Evolutionary conservation across 2,329 filamentous ascomycete species (phyloP), one percentile per base, ranked within the genome.

Genomic region (Xylaria polymorpha): DNA sequence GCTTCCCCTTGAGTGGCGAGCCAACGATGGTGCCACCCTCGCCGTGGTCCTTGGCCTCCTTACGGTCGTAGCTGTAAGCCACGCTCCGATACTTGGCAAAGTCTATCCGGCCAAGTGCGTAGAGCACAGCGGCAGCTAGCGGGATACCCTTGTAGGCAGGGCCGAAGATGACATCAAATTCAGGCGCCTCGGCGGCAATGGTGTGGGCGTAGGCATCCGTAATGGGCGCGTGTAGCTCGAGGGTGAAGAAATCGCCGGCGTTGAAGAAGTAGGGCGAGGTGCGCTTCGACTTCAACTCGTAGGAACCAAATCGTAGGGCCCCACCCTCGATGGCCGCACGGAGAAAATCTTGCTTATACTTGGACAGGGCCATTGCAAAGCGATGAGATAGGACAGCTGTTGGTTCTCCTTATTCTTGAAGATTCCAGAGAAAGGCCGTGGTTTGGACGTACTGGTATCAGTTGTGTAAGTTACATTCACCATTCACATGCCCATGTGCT

Each of bases 101-200:
- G 71, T 93, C 90, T 12, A 94, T 82, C 76, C 90, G 87, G 62
- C 89, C 88, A 14, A 98, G 88, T 80, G 94, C 92, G 78, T 92
- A 88, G 44, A 91, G 87, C 18, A 94, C 91, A 2, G 92, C 87
- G 18, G 92, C 90, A 53, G 92, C 92, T n/a, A 98, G 88, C 1
- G 94, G 94, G 73, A 98, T 97, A 53, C 96, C 96, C 84, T 98
- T 99, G 86, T 98, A 99, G 10, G 96, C 95, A 2, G 96, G 95
- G 18, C 88, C 94, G 81, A 98, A 98, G 77, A 98, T 86, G 75
- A 98, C 87, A 79, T 98, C 95, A 80, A 97, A 91, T 39, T 87
- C 82, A 55, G 88, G 82, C 18, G 74, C 75, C 29, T 78, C 74
- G 41, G 82, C 77, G 53, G 80, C 74, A 74, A 91, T 88, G 66